Base-by-base conservation (phyloP, 495 filamentous ascomycete genomes). In the Penicillium coprophilum region DNA sequence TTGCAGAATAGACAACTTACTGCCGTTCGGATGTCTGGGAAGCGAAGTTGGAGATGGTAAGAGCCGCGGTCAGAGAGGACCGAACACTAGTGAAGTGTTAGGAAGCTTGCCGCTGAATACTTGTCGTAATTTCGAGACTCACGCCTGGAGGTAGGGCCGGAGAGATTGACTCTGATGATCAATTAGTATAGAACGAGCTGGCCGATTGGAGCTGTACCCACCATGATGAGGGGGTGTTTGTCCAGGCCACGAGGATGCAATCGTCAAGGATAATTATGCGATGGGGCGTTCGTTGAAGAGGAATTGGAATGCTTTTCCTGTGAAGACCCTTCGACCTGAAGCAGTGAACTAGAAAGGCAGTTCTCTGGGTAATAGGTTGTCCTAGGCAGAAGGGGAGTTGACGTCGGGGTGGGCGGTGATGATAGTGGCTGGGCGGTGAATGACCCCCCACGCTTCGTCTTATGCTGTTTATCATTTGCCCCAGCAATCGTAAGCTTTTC, bases 41-140 rank as follows among this genome's bases (percentile, higher is more conserved):
- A 46, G 93, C 92, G 72, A 99, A 99, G 80, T 99, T 94, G 72
- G 90, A 92, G 46, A 99, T 86, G 46, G 90, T 91, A 58, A 97
- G 88, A 50, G 95, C 94, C 53, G 94, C 92, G 4, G 90, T 97
- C 49, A 97, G 82, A 58, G 90, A 95, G 49, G 90, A 92, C 66
- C 94, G 91, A 58, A 97, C 92, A 74, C 90, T 51, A 31, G 13
- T 19, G 23, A 3, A 10, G 21, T 27, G 36, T 31, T 21, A 48
- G 52, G 24, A 58, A 39, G 36, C 24, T 27, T 50, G 23, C 17
- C 28, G 15, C 21, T 9, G 17, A 30, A 24, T 44, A 41, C n/a
- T 50, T 40, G 24, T 7, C 24, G 21, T 27, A 19, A 21, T 4
- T 17, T 19, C 20, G 2, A 24, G 20, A 23, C 50, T 43, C 31